phyloP scores from a whole-genome alignment of 2,329 filamentous ascomycete genomes.

The Ilyonectria destructans region DNA sequence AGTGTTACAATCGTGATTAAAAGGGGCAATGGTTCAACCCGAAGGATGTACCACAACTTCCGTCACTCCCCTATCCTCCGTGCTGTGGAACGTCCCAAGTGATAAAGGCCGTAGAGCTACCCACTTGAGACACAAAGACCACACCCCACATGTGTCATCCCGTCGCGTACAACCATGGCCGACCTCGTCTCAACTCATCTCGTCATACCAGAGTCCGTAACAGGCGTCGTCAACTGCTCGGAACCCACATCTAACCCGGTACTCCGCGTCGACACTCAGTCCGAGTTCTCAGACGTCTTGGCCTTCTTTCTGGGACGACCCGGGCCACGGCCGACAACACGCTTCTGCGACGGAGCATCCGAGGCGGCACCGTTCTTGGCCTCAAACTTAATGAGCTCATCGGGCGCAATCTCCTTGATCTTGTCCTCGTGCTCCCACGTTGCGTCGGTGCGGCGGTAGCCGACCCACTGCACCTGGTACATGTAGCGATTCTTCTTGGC shows the following conservation, averaged over 20 bases:
- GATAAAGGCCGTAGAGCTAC: neutral
- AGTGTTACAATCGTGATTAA: neutral
- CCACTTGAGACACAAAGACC: neutral
- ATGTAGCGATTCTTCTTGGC: constrained; percentile 38
- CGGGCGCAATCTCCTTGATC: constrained; percentile 44
- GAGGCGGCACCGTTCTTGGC: constrained; percentile 38
- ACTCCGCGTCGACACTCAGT: neutral
- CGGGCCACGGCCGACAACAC: constrained; percentile 40
- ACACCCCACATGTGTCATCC: neutral
- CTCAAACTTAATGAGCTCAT: constrained; percentile 46
- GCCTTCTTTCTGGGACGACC: constrained; percentile 48
- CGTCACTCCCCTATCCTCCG: neutral
- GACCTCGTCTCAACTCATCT: neutral
- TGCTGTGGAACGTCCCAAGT: neutral
- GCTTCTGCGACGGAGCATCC: constrained; percentile 39
- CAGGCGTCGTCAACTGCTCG: neutral
- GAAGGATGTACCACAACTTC: neutral
- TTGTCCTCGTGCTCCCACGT: constrained; percentile 46
- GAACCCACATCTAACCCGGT: neutral
- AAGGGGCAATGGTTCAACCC: neutral
- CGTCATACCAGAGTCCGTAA: neutral
- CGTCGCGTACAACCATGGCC: neutral
- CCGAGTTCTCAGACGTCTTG: neutral
- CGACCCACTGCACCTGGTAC: constrained; percentile 50
- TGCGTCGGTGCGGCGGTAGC: constrained; percentile 44